Conservation (phyloP, 495 filamentous ascomycete species). For the Chaetomidium leptoderma region DNA sequence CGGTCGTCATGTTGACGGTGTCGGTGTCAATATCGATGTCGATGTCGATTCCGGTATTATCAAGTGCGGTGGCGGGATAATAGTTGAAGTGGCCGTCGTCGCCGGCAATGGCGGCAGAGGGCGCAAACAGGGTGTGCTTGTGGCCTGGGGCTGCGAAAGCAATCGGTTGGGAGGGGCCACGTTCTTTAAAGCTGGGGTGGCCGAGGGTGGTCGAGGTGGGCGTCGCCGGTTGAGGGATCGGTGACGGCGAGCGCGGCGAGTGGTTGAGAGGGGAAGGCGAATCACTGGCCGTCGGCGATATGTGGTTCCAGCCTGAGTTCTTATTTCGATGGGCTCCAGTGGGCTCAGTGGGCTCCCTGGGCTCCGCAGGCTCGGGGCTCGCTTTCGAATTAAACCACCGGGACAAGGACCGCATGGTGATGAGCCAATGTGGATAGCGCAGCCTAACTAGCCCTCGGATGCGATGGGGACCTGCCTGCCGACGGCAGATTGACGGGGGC, state of each 20-base stretch:
- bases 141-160: slow-evolving; percentile 21
- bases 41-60: neutral
- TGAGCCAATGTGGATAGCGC: slow-evolving; percentile 27
- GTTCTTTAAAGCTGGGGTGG: slow-evolving; percentile 32
- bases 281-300: slow-evolving; percentile 28
- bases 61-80: slow-evolving; percentile 5
- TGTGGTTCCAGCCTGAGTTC: slow-evolving; percentile 31
- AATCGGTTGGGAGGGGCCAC: slow-evolving; percentile 33
- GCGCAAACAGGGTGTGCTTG: slow-evolving; percentile 24
- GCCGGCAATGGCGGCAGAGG: slow-evolving; percentile 19
- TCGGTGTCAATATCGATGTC: slow-evolving; percentile 14
- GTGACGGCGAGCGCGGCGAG: slow-evolving; percentile 34
- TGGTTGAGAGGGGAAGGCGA: slow-evolving; percentile 34
- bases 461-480: neutral
- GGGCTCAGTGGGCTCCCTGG: slow-evolving; percentile 21
- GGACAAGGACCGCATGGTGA: slow-evolving; percentile 31
- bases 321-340: slow-evolving; percentile 29
- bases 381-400: slow-evolving; percentile 30
- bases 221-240: slow-evolving; percentile 41
- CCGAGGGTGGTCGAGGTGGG: slow-evolving; percentile 33
- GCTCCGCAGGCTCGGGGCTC: slow-evolving; percentile 26
- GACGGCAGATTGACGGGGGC: slow-evolving; percentile 3
- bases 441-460: slow-evolving; percentile 21
- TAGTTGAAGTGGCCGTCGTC: slow-evolving; percentile 28
- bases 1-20: slow-evolving; percentile 55